A percentile compares a stretch with the other conserved stretches of the same genome.
Evolutionary conservation across 352 stramenopile species (phyloP).

Genomic region (Pythium aphanidermatum): DNA sequence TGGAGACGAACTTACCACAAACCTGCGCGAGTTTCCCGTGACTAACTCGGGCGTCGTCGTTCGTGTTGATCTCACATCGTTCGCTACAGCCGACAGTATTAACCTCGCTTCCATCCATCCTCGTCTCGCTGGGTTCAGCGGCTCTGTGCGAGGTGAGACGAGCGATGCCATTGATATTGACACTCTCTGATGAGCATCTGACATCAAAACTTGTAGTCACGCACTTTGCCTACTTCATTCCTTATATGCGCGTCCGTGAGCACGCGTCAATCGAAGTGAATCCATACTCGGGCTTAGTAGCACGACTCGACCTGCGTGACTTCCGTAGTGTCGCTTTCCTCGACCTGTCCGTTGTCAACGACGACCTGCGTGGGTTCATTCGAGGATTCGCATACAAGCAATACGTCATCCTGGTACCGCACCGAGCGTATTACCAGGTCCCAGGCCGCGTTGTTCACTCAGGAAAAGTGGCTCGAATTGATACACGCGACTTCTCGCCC

Average conservation of each 20-base stretch:
- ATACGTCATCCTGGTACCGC: slow-evolving; percentile 62
- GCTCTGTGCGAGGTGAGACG: slow-evolving; percentile 35
- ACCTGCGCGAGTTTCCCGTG: slow-evolving; percentile 66
- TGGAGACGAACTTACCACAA: slow-evolving; percentile 46
- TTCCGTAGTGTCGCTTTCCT: slow-evolving; percentile 46
- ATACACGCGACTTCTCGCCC: slow-evolving; percentile 57
- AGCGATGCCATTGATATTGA: neutral
- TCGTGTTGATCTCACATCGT: slow-evolving; percentile 46
- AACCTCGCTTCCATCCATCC: slow-evolving; percentile 42
- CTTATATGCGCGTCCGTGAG: slow-evolving; percentile 48
- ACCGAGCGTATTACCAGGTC: slow-evolving; percentile 31
- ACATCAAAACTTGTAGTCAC: slow-evolving; percentile 26
- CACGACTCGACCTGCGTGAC: slow-evolving; percentile 54
- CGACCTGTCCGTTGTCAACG: slow-evolving; percentile 41
- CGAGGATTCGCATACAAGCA: slow-evolving; percentile 69
- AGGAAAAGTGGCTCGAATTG: slow-evolving; percentile 64
- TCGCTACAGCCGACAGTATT: slow-evolving; percentile 33
- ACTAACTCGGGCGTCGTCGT: slow-evolving; percentile 57
- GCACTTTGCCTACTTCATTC: slow-evolving; percentile 70
- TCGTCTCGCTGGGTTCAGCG: slow-evolving; percentile 62
- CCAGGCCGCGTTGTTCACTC: slow-evolving; percentile 27
- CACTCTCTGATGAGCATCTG: neutral
- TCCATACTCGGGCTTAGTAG: slow-evolving; percentile 57
- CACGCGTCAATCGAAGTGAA: slow-evolving; percentile 30
- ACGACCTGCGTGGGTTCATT: slow-evolving; percentile 55